Conservation (phyloP, 192 early-diverging fungal genomes). For the Allomyces macrogynus region DNA sequence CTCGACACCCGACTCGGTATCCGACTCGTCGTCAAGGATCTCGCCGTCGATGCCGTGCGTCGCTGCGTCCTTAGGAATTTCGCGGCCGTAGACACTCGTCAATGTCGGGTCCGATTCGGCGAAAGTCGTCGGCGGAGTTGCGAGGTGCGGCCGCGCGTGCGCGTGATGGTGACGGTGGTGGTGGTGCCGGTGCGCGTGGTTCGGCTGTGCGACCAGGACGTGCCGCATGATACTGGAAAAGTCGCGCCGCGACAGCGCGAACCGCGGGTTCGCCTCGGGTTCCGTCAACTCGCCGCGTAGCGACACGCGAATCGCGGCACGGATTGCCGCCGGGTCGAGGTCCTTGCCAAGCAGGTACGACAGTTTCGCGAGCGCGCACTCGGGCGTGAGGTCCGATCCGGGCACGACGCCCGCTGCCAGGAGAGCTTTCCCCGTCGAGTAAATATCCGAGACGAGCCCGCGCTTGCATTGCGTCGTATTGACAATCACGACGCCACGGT, state of each 20-base stretch:
- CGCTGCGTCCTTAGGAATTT: no score
- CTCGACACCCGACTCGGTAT: background rate
- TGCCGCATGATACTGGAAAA: background rate
- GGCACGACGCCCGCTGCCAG: constrained; percentile 60
- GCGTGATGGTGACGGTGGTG: constrained; percentile 1
- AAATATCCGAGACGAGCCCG: constrained; percentile 73
- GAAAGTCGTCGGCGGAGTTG: constrained; percentile 4
- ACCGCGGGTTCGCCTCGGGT: constrained; percentile 34
- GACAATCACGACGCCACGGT: constrained; percentile 86
- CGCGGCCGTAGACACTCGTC: constrained; percentile 2
- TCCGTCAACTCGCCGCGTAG: constrained; percentile 85
- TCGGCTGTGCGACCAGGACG: constrained; percentile 1
- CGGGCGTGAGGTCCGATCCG: constrained; percentile 86
- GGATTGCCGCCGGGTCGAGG: constrained; percentile 43
- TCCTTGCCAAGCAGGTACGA: constrained; percentile 68
- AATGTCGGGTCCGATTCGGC: constrained; percentile 13
- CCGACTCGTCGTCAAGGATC: background rate
- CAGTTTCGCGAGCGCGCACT: constrained; percentile 90
- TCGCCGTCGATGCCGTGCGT: background rate
- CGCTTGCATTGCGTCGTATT: constrained; percentile 80
- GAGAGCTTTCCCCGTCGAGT: constrained; percentile 74
- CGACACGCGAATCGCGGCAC: constrained; percentile 58
- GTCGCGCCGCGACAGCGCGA: constrained; percentile 21
- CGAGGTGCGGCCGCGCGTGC: background rate
- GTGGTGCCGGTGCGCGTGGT: constrained; percentile 27